Percentiles rank a stretch among this genome's conserved stretches.
Evolutionary conservation across 176 grass and related monocot genomes (phyloP).

Genomic region (Thalia dealbata): DNA sequence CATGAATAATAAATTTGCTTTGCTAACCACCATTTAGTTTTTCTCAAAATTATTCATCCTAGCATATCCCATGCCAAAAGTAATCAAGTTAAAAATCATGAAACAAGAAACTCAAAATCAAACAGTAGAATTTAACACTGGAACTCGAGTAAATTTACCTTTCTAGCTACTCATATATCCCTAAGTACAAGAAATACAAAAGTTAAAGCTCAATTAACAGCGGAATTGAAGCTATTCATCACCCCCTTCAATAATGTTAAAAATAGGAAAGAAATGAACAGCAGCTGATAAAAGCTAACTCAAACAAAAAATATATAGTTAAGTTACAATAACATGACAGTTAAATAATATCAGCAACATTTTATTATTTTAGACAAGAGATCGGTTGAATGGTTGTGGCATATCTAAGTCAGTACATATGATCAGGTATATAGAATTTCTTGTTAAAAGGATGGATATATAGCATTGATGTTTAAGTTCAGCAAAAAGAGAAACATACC

Average conservation of each 20-base stretch:
- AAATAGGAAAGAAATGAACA: neutral
- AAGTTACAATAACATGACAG: neutral
- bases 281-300: neutral
- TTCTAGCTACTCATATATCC: neutral
- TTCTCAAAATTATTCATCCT: too few species aligned
- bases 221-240: too few species aligned
- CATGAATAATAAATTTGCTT: too few species aligned
- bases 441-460: neutral
- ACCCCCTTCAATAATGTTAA: neutral
- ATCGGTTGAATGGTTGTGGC: neutral
- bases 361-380: neutral
- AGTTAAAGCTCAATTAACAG: neutral
- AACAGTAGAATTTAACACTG: too few species aligned
- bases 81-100: too few species aligned
- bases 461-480: neutral
- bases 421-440: neutral
- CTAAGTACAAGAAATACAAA: neutral
- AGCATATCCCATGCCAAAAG: too few species aligned
- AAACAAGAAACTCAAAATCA: too few species aligned
- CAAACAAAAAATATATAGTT: neutral
- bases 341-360: neutral
- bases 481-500: slow-evolving; percentile 29
- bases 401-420: neutral
- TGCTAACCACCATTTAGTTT: too few species aligned
- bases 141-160: too few species aligned